Evolutionary conservation across 2,329 filamentous ascomycete genomes (phyloP).

Genomic region (Colletotrichum sp.): DNA sequence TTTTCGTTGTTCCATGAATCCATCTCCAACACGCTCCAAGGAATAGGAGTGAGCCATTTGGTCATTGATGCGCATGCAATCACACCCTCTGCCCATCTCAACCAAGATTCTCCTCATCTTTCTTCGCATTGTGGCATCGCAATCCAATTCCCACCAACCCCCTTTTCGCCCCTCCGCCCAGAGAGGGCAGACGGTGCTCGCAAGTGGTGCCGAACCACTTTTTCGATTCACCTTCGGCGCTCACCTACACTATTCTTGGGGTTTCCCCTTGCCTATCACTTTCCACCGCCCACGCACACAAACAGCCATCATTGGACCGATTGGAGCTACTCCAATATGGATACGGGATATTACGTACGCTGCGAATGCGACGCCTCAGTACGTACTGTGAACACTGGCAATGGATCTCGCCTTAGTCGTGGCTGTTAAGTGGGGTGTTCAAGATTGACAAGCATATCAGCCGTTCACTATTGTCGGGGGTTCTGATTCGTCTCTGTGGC

Average conservation of each 20-base stretch:
- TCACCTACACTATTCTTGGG: neutral
- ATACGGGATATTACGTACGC: conserved; percentile 16
- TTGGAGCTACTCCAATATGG: conserved; percentile 1
- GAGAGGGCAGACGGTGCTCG: neutral
- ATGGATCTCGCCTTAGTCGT: neutral
- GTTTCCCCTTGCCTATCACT: neutral
- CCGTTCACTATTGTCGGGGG: neutral
- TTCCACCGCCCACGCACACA: neutral
- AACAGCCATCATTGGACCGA: neutral
- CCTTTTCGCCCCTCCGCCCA: neutral
- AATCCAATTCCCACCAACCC: neutral
- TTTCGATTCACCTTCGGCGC: neutral
- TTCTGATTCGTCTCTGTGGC: neutral
- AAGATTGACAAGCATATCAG: conserved; percentile 2
- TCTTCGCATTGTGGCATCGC: neutral
- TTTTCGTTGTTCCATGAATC: neutral
- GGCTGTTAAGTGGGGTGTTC: conserved; percentile 9
- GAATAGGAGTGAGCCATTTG: neutral
- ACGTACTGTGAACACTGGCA: neutral
- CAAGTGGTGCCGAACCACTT: neutral
- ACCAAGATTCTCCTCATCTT: neutral
- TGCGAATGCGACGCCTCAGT: neutral
- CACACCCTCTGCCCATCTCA: neutral
- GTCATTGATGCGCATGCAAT: neutral
- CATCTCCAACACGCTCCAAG: neutral